Percentiles rank a stretch among this genome's conserved stretches.
These are phyloP conservation scores for Yamadazyma mexicana DNA, from an alignment of 1,139 yeast species.

Conservation along the genomic window DNA sequence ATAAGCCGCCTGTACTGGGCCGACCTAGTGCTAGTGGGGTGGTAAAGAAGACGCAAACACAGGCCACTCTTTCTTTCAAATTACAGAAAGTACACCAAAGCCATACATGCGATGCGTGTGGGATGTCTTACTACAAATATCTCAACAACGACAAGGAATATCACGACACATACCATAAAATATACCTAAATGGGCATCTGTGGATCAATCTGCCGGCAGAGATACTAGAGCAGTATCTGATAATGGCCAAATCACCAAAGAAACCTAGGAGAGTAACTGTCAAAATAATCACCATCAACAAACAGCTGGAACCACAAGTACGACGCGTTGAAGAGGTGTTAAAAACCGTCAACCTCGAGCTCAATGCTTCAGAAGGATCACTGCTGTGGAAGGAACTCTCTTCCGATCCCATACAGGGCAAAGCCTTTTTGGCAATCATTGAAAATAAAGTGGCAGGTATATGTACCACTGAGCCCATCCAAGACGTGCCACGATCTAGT, in stretches of 20 bases:
- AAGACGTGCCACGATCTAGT: slow-evolving; percentile 20
- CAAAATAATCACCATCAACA: slow-evolving; percentile 18
- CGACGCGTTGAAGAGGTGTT: slow-evolving; percentile 30
- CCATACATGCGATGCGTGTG: slow-evolving; percentile 53
- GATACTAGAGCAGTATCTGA: not conserved
- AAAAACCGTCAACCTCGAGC: slow-evolving; percentile 55
- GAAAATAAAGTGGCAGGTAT: slow-evolving; percentile 51
- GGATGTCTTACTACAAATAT: slow-evolving; percentile 56
- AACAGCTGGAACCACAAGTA: slow-evolving; percentile 19
- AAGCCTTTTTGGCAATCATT: slow-evolving; percentile 47
- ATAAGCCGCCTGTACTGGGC: too few relatives aligned
- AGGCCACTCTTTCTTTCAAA: slow-evolving; percentile 7
- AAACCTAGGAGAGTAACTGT: slow-evolving; percentile 4
- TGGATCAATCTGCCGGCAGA: slow-evolving; percentile 28
- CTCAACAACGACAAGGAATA: slow-evolving; percentile 43
- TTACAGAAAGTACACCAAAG: slow-evolving; percentile 6
- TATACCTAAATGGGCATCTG: slow-evolving; percentile 46
- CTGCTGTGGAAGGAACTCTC: slow-evolving; percentile 41
- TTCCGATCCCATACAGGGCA: slow-evolving; percentile 28
- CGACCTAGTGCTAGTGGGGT: too few relatives aligned
- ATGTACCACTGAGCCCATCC: slow-evolving; percentile 44
- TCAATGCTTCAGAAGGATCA: slow-evolving; percentile 58
- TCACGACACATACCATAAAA: slow-evolving; percentile 51
- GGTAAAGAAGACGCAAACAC: slow-evolving; percentile 4
- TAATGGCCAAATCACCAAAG: slow-evolving; percentile 3